Evolutionary conservation across 371 early-diverging fungal species (phyloP).

Genomic region (Conidiobolus incongruus): DNA sequence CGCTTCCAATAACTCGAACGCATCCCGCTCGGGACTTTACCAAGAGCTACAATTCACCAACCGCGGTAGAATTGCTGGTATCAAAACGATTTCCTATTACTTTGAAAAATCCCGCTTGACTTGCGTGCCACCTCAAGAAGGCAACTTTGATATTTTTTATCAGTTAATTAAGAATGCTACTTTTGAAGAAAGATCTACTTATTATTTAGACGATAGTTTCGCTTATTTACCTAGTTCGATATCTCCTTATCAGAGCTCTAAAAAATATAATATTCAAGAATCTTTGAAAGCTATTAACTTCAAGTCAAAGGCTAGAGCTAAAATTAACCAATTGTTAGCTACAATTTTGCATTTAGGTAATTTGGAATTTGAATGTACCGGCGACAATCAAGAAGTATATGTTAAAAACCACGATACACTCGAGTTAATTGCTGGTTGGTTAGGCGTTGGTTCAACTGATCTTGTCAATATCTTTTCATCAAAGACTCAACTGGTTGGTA

Average conservation of each 20-base stretch:
- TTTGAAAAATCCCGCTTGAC: constrained; percentile 65
- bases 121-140: constrained; percentile 30
- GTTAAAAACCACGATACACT: constrained; percentile 38
- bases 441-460: constrained; percentile 50
- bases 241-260: constrained; percentile 18
- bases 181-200: constrained; percentile 13
- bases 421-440: too few relatives aligned
- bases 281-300: constrained; percentile 61
- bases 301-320: too few relatives aligned
- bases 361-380: constrained; percentile 33
- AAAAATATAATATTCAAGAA: constrained; percentile 39
- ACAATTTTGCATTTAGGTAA: constrained; percentile 71
- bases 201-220: constrained; percentile 15
- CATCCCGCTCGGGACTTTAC: constrained; percentile 52
- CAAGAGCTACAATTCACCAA: constrained; percentile 69
- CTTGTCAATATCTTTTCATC: constrained; percentile 40
- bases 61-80: constrained; percentile 67
- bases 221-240: constrained; percentile 11
- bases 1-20: constrained; percentile 40
- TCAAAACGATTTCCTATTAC: constrained; percentile 61
- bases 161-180: constrained; percentile 36
- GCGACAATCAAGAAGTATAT: constrained; percentile 32
- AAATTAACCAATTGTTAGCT: constrained; percentile 41
- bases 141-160: constrained; percentile 81
- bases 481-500: constrained; percentile 33